These are phyloP conservation scores for Didymella pinodella DNA, from an alignment of 2,329 filamentous ascomycete species.

Conservation along the genomic window DNA sequence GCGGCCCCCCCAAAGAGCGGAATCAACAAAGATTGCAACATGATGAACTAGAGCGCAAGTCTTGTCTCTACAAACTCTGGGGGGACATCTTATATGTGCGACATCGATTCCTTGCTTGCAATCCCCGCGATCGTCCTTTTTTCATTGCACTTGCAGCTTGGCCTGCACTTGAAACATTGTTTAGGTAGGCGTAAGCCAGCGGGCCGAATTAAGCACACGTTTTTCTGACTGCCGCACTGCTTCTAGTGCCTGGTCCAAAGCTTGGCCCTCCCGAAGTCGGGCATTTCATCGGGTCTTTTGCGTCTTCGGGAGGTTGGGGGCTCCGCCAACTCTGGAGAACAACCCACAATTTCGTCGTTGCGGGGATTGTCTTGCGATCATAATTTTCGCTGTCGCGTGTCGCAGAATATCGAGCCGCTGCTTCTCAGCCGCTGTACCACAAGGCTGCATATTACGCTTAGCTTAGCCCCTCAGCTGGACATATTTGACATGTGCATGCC, in stretches of 20 bases:
- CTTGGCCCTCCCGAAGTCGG: conserved; percentile 4
- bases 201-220: conserved; percentile 12
- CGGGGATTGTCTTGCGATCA: conserved; percentile 1
- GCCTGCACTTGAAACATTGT: conserved; percentile 21
- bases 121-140: conserved; percentile 10
- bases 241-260: conserved; percentile 10
- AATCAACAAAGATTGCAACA: conserved; percentile 37
- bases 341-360: conserved; percentile 3
- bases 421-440: neutral
- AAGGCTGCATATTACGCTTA: neutral
- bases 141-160: conserved; percentile 10
- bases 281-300: conserved; percentile 6
- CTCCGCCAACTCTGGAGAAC: conserved; percentile 6
- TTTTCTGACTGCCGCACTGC: conserved; percentile 10
- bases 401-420: neutral
- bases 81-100: conserved; percentile 6
- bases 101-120: conserved; percentile 9
- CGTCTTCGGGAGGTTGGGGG: conserved; percentile 13
- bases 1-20: conserved; percentile 38
- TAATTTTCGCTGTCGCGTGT: neutral
- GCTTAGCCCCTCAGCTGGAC: neutral
- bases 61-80: neutral
- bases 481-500: neutral
- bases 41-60: conserved; percentile 16
- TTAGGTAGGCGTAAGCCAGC: conserved; percentile 12